Evolutionary conservation across 345 rosid genomes (phyloP), one percentile per base, ranked within the genome.

Genomic region (Euphorbia lathyris): DNA sequence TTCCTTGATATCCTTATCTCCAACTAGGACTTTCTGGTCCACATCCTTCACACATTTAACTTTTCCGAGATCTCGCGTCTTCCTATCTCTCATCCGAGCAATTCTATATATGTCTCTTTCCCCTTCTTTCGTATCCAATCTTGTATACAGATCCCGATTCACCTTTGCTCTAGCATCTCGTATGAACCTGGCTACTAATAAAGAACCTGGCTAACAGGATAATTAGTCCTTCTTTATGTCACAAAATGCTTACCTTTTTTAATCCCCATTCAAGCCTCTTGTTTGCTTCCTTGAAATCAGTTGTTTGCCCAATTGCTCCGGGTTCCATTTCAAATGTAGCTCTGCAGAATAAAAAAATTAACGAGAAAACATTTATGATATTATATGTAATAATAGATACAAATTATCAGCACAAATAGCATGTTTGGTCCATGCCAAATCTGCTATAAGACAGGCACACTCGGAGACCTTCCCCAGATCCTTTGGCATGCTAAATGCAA

Each of bases 191-290:
- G n/a, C n/a, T n/a, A n/a, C n/a, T n/a, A n/a, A n/a, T n/a, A n/a
- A n/a, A n/a, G n/a, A n/a, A n/a, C n/a, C n/a, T n/a, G n/a, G n/a
- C n/a, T n/a, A n/a, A n/a, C n/a, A n/a, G n/a, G n/a, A n/a, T n/a
- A n/a, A n/a, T n/a, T n/a, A n/a, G n/a, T n/a, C n/a, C n/a, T n/a
- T n/a, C n/a, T n/a, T n/a, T n/a, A n/a, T n/a, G n/a, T 9, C 56
- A 60, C 67, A 56, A 69, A 69, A 51, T 68, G 30, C 77, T 84
- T 74, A 60, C 98, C 97, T 92, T 92, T 79, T 95, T 95, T 55
- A 95, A 76, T 61, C 78, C 84, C 99, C 99, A 95, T 80, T 95
- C 99, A 43, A 95, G 91, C 78, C 76, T 84, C 87, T 88, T 95
- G 77, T 74, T 90, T 74, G 85, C 77, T 76, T 92, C 99, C 80